Conservation (phyloP, 306 rosid species). For the Castanospermum australe region DNA sequence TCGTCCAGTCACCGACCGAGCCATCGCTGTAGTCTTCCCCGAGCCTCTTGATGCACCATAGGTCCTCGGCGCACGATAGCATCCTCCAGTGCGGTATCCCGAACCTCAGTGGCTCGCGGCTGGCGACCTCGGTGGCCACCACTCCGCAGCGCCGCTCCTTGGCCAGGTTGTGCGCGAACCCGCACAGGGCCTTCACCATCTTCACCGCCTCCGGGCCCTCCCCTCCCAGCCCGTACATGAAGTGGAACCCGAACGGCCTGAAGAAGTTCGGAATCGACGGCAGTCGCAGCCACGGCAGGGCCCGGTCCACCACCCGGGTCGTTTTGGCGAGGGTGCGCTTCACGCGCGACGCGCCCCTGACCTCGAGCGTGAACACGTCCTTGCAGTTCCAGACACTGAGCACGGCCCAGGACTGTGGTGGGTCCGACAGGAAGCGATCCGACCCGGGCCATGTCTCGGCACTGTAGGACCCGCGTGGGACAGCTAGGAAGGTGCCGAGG, state of each 20-base stretch:
- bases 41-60: constrained; percentile 85
- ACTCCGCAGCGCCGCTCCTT: constrained; percentile 64
- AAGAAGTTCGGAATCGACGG: constrained; percentile 82
- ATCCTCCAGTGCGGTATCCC: constrained; percentile 87
- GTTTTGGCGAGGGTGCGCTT: constrained; percentile 55
- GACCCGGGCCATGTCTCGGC: constrained; percentile 55
- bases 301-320: constrained; percentile 67
- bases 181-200: constrained; percentile 62
- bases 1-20: constrained; percentile 95
- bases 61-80: constrained; percentile 79
- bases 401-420: constrained; percentile 83
- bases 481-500: constrained; percentile 79
- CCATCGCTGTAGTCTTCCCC: constrained; percentile 93
- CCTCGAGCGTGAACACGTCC: constrained; percentile 72
- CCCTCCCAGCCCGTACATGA: constrained; percentile 84
- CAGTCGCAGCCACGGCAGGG: constrained; percentile 60
- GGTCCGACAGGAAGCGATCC: constrained; percentile 41
- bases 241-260: constrained; percentile 74
- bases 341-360: constrained; percentile 73
- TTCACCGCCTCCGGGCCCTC: constrained; percentile 56
- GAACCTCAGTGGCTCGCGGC: constrained; percentile 53
- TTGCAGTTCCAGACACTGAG: constrained; percentile 84
- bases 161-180: constrained; percentile 76
- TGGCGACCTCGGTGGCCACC: constrained; percentile 82
- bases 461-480: constrained; percentile 37